Base-by-base conservation (phyloP, 108 stramenopile genomes). In the Cyclostephanos tholiformis region DNA sequence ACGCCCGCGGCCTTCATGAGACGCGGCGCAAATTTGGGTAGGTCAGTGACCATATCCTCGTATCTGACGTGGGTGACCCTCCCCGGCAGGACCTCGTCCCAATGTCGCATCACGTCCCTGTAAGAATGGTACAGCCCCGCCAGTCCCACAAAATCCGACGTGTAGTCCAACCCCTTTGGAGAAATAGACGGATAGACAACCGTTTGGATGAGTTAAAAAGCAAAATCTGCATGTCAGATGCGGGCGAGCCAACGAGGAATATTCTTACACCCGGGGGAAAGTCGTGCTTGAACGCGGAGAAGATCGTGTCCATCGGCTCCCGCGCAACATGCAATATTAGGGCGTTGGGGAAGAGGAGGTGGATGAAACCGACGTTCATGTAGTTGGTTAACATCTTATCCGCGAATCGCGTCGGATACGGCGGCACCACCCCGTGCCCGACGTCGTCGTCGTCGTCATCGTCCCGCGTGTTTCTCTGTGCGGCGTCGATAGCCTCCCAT, bases 301-400 rank as follows among this genome's bases (percentile, higher is more conserved):
- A 91, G 17, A 94, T 65, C 0, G 85, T 83, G 68, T 96, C 95
- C 92, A 94, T 91, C 0, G 95, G 93, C 48, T 96, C 88, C 53
- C 95, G 66, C 16, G 79, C 82, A 0, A 93, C 89, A 67, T 94
- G 93, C 25, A 96, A 63, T 63, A 96, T 94, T 25, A 91, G 77
- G 19, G 95, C 95, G 56, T 94, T 81, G 26, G 95, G 95, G 66
- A 90, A 96, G 17, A 96, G 77, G 71, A 96, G 72, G 66, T 96
- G 95, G 49, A 96, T 92, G 76, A 96, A 96, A 7, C 93, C 93
- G 29, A 96, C 80, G 69, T 94, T 88, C 63, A 67, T 82, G 63
- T 86, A 87, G 69, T 96, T 96, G 50, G 88, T 92, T 32, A 96
- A 78, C 95, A 96, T 96, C 56, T 96, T 96, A 57, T 96, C 95